Percentiles rank a stretch among this genome's conserved stretches.
Conservation (phyloP, 176 grass and related monocot genomes). For the Aegilops speltoides region DNA sequence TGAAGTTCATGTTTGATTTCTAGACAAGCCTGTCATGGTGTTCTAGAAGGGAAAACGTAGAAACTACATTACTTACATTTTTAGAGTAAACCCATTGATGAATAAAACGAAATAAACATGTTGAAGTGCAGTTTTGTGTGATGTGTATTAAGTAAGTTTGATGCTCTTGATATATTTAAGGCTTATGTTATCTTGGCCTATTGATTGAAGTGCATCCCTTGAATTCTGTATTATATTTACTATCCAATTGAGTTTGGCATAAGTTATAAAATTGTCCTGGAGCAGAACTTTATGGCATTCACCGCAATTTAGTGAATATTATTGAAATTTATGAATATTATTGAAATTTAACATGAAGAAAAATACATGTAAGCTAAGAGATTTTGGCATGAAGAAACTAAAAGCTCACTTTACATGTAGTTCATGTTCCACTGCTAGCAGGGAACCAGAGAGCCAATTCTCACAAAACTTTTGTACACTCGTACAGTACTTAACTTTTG, state of each 20-base stretch:
- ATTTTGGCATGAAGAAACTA: neutral
- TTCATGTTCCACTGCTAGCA: slow-evolving; percentile 16
- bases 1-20: neutral
- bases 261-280: neutral
- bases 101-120: neutral
- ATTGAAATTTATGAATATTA: neutral
- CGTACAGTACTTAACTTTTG: slow-evolving; percentile 31
- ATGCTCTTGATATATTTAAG: neutral
- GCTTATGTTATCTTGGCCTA: neutral
- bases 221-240: neutral
- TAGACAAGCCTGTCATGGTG: neutral
- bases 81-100: neutral
- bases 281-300: neutral
- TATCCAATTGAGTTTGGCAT: neutral
- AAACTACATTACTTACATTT: neutral
- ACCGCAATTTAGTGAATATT: neutral
- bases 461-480: slow-evolving; percentile 26
- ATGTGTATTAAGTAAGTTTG: neutral
- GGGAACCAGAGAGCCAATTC: slow-evolving; percentile 24
- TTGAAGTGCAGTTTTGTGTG: neutral
- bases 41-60: neutral
- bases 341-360: neutral
- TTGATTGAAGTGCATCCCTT: neutral
- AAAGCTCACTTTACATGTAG: neutral
- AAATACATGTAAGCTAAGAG: neutral